Conservation (phyloP, 352 stramenopile species). For the Phytophthora cactorum region DNA sequence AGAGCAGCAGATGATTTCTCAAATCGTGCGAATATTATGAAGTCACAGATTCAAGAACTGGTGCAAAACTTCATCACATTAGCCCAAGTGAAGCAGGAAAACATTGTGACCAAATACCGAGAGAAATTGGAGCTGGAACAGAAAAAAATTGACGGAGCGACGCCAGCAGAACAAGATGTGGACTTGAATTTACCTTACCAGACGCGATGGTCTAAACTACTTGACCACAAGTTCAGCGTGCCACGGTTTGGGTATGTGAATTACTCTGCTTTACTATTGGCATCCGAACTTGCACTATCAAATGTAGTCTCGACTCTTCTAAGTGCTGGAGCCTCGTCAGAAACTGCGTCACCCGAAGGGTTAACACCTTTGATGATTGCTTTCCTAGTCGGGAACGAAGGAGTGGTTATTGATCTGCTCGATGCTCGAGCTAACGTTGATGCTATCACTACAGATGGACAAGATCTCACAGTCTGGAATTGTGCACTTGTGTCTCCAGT, state of each 20-base stretch:
- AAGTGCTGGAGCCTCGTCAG: constrained; percentile 41
- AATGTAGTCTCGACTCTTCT: constrained; percentile 47
- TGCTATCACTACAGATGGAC: constrained; percentile 56
- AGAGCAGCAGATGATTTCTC: constrained; percentile 5
- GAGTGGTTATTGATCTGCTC: constrained; percentile 41
- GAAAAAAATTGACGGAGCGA: neutral
- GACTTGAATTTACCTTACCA: constrained; percentile 36
- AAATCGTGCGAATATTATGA: constrained; percentile 20
- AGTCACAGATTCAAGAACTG: constrained; percentile 30
- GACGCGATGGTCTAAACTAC: constrained; percentile 44
- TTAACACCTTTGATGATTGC: constrained; percentile 69
- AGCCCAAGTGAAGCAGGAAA: constrained; percentile 29
- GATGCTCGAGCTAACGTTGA: constrained; percentile 48
- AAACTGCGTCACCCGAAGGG: constrained; percentile 37
- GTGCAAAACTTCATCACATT: constrained; percentile 40
- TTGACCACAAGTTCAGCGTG: constrained; percentile 49
- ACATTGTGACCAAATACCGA: constrained; percentile 4
- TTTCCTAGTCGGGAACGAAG: constrained; percentile 52
- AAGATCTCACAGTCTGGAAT: constrained; percentile 64
- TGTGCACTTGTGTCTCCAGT: constrained; percentile 52
- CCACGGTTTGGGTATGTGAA: constrained; percentile 55
- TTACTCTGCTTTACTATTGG: constrained; percentile 62
- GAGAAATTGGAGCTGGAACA: constrained; percentile 20
- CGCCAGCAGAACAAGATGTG: neutral
- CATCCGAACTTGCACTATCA: constrained; percentile 48